phyloP scores from a whole-genome alignment of 2,329 filamentous ascomycete species.

The Ophiostoma sp. region DNA sequence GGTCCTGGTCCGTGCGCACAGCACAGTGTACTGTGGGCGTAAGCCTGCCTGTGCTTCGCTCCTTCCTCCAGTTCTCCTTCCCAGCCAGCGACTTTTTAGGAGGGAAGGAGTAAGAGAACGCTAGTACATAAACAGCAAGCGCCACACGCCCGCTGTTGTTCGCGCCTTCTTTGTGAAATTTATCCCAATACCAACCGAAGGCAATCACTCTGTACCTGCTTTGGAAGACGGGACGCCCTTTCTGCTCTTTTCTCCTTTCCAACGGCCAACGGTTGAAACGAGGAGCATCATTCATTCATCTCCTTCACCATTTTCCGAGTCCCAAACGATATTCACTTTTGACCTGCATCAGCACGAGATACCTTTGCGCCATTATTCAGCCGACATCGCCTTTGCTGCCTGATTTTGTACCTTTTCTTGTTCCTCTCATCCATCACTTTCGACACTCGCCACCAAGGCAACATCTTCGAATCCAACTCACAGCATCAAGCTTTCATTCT shows the following conservation, averaged over 20 bases:
- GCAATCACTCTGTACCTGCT: slow-evolving; percentile 1
- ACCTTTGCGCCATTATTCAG: neutral
- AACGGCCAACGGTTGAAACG: neutral
- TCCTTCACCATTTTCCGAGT: neutral
- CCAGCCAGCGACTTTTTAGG: neutral
- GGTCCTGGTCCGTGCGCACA: slow-evolving; percentile 29
- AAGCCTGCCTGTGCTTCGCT: neutral
- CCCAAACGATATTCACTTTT: neutral
- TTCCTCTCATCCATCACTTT: neutral
- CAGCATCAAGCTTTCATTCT: neutral
- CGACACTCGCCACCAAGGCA: neutral
- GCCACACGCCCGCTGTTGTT: slow-evolving; percentile 21
- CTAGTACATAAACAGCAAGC: slow-evolving; percentile 24
- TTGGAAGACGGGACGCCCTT: neutral
- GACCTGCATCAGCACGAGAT: neutral
- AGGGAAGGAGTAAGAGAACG: neutral
- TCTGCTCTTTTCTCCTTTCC: neutral
- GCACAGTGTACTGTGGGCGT: slow-evolving; percentile 5
- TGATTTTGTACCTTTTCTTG: neutral
- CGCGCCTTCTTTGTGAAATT: slow-evolving; percentile 22
- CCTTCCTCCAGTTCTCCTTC: neutral
- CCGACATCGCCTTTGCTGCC: neutral
- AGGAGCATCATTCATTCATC: neutral
- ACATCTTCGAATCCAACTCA: neutral
- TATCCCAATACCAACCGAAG: neutral